Evolutionary conservation across 2,329 filamentous ascomycete genomes (phyloP).

Genomic region (Talaromyces atroroseus): DNA sequence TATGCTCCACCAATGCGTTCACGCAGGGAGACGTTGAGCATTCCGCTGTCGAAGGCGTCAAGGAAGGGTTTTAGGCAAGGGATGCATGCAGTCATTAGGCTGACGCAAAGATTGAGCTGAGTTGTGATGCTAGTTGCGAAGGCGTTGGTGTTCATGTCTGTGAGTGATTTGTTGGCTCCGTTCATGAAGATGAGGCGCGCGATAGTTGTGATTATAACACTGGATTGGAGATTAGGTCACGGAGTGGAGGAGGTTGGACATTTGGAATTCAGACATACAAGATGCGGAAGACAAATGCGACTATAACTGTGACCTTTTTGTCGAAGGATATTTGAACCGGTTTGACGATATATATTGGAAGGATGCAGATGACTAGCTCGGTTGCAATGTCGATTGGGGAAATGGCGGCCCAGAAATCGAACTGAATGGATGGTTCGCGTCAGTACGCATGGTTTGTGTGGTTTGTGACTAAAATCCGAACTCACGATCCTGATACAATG

Average conservation of each 20-base stretch:
- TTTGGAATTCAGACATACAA: neutral
- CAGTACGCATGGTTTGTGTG: neutral
- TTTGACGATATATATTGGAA: slow-evolving; percentile 1
- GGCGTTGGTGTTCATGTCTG: neutral
- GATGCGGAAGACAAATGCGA: neutral
- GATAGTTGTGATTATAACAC: slow-evolving; percentile 1
- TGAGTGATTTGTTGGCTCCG: neutral
- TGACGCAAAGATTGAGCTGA: slow-evolving; percentile 1
- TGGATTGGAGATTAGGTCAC: neutral
- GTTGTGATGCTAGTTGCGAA: slow-evolving; percentile 5
- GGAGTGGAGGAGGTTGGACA: neutral
- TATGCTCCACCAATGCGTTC: neutral
- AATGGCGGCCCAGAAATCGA: slow-evolving; percentile 3
- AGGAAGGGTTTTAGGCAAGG: slow-evolving; percentile 3
- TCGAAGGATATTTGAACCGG: neutral
- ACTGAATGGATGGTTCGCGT: neutral
- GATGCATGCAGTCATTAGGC: slow-evolving; percentile 1
- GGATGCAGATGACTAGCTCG: slow-evolving; percentile 1
- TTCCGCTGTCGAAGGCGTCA: slow-evolving; percentile 1
- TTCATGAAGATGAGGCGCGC: slow-evolving; percentile 1
- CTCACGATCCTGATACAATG: slow-evolving; percentile 6
- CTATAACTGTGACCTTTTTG: neutral
- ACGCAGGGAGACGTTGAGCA: slow-evolving; percentile 1
- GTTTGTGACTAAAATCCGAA: neutral
- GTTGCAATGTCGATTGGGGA: slow-evolving; percentile 1